phyloP scores from a whole-genome alignment of 345 rosid species.

The Salix udensis region DNA sequence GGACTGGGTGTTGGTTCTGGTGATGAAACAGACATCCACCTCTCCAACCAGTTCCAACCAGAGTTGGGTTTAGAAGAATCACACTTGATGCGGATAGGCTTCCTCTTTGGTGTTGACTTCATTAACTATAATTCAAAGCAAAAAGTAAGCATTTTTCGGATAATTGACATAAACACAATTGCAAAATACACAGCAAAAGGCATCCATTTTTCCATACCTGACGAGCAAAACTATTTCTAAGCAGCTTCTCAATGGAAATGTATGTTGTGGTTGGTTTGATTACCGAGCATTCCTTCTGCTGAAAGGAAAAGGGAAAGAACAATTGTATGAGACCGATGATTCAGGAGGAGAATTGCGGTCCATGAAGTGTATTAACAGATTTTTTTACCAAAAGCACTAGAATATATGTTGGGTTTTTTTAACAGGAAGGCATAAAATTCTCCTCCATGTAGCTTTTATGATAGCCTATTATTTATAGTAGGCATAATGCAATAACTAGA shows the following conservation, averaged over 20 bases:
- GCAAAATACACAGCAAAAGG: conserved; percentile 9
- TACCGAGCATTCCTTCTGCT: conserved; percentile 40
- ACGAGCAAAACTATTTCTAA: conserved; percentile 73
- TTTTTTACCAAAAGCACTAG: background rate
- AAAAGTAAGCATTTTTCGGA: conserved; percentile 8
- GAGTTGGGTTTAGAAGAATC: conserved; percentile 73
- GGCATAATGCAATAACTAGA: background rate
- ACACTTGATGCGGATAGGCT: conserved; percentile 68
- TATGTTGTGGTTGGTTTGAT: conserved; percentile 34
- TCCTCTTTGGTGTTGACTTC: conserved; percentile 67
- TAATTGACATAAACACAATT: conserved; percentile 2
- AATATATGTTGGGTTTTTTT: background rate
- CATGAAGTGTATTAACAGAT: background rate
- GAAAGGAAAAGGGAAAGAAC: conserved; percentile 19
- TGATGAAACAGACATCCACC: conserved; percentile 77
- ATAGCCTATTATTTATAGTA: background rate
- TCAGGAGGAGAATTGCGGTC: background rate
- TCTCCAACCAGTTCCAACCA: conserved; percentile 94
- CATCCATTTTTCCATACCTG: conserved; percentile 45
- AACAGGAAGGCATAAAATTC: background rate
- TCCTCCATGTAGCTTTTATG: background rate
- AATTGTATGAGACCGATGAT: background rate
- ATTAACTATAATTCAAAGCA: conserved; percentile 53
- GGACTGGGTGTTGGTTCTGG: conserved; percentile 37
- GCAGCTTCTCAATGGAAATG: conserved; percentile 61